Conservation (phyloP, 257 asterid genomes). For the Lycium ferocissimum region DNA sequence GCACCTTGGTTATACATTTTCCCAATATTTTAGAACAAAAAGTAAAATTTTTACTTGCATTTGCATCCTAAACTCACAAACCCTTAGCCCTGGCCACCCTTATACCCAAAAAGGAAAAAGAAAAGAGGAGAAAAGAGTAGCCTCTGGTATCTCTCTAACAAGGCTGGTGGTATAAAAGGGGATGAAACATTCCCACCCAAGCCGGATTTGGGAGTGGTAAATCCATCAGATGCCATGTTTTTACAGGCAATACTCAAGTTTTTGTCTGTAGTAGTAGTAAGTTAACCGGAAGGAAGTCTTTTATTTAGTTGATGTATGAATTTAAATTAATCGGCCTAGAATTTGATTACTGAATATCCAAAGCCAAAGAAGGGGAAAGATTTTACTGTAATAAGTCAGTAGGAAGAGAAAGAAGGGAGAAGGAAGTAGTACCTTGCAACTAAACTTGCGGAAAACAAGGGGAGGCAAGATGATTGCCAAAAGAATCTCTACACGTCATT, state of each 20-base stretch:
- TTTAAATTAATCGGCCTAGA: neutral
- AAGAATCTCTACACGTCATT: slow-evolving; percentile 39
- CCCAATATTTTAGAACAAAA: neutral
- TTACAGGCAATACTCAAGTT: neutral
- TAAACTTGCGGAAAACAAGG: slow-evolving; percentile 45
- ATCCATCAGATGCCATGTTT: slow-evolving; percentile 16
- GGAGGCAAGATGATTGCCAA: slow-evolving; percentile 48
- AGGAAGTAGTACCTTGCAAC: slow-evolving; percentile 36
- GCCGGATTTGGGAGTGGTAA: neutral
- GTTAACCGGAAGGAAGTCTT: slow-evolving; percentile 1
- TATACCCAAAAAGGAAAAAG: neutral
- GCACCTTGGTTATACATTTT: neutral
- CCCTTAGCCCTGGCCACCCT: slow-evolving; percentile 6
- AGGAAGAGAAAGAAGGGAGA: neutral
- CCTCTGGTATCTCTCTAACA: neutral
- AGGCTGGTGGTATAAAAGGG: neutral
- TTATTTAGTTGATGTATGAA: neutral
- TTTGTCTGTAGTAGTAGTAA: neutral
- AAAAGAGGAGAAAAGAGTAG: neutral
- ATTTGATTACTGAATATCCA: neutral
- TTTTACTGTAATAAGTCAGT: neutral
- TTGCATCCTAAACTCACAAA: neutral
- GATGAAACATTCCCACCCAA: neutral
- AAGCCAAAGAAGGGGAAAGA: neutral
- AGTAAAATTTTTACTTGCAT: neutral